Evolutionary conservation across 2,329 filamentous ascomycete genomes (phyloP).

Genomic region (Bimuria novae-zelandiae): DNA sequence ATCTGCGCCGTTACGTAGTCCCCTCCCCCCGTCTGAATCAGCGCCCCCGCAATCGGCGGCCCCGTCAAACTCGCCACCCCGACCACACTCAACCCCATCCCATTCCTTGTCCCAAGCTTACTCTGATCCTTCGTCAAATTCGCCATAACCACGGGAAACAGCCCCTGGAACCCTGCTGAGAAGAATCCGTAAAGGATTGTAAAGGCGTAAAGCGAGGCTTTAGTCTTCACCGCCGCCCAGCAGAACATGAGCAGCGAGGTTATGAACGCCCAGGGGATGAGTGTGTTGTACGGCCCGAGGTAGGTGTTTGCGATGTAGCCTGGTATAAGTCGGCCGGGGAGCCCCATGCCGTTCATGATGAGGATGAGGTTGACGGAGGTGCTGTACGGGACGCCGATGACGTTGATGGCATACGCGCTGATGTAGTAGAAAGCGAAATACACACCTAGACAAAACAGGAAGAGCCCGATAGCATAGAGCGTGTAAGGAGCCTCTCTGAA

Average conservation of each 20-base stretch:
- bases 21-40: conserved; percentile 49
- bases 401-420: conserved; percentile 47
- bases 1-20: conserved; percentile 52
- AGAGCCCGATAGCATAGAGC: conserved; percentile 42
- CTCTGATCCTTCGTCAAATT: conserved; percentile 53
- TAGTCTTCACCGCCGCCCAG: conserved; percentile 59
- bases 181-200: conserved; percentile 52
- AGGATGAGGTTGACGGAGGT: conserved; percentile 61
- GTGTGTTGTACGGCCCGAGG: conserved; percentile 61
- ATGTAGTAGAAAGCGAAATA: conserved; percentile 55
- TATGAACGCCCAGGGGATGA: conserved; percentile 56
- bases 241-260: conserved; percentile 57
- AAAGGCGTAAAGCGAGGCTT: conserved; percentile 49
- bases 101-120: conserved; percentile 53
- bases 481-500: conserved; percentile 50
- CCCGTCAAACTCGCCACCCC: conserved; percentile 52
- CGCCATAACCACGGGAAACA: conserved; percentile 51
- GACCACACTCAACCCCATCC: conserved; percentile 54
- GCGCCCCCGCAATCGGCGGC: conserved; percentile 53
- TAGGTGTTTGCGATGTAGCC: conserved; percentile 59
- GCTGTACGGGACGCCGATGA: conserved; percentile 54
- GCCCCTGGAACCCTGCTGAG: conserved; percentile 50
- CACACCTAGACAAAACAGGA: conserved; percentile 41
- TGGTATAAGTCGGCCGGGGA: conserved; percentile 58
- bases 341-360: conserved; percentile 62